These are phyloP conservation scores for Gardenia jasminoides DNA, from an alignment of 257 asterid species.

Conservation along the genomic window DNA sequence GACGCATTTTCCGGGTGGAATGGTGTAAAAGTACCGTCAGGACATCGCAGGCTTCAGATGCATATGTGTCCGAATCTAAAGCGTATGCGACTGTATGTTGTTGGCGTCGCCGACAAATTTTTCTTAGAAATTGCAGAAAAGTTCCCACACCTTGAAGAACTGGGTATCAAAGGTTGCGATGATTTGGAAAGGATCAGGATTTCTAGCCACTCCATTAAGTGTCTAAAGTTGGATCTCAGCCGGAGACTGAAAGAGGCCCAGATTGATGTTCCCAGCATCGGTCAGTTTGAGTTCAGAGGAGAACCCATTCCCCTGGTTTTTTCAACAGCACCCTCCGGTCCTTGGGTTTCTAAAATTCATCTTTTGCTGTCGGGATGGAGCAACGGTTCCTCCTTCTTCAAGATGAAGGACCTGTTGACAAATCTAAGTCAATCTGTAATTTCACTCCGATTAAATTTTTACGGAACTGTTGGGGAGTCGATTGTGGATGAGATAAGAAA, in stretches of 20 bases:
- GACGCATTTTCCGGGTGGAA: too few relatives aligned
- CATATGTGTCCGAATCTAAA: background rate
- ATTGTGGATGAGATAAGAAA: too few relatives aligned
- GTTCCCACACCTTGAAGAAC: background rate
- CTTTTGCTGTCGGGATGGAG: too few relatives aligned
- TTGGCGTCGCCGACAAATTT: background rate
- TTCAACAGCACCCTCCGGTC: too few relatives aligned
- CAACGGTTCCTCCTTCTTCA: background rate
- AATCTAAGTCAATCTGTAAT: background rate
- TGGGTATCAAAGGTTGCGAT: background rate
- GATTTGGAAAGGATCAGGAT: background rate
- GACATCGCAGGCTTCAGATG: background rate
- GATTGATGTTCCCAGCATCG: background rate
- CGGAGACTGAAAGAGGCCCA: background rate
- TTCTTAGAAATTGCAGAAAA: background rate
- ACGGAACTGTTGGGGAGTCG: too few relatives aligned
- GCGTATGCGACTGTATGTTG: background rate
- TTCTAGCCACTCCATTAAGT: background rate
- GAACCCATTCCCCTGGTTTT: background rate
- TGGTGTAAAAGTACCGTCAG: too few relatives aligned
- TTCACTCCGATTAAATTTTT: too few relatives aligned
- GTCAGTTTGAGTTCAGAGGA: background rate
- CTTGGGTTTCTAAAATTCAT: too few relatives aligned
- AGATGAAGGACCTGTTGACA: background rate
- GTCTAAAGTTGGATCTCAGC: background rate